Conservation (phyloP, 2,329 filamentous ascomycete species). For the Colletotrichum eremochloae region DNA sequence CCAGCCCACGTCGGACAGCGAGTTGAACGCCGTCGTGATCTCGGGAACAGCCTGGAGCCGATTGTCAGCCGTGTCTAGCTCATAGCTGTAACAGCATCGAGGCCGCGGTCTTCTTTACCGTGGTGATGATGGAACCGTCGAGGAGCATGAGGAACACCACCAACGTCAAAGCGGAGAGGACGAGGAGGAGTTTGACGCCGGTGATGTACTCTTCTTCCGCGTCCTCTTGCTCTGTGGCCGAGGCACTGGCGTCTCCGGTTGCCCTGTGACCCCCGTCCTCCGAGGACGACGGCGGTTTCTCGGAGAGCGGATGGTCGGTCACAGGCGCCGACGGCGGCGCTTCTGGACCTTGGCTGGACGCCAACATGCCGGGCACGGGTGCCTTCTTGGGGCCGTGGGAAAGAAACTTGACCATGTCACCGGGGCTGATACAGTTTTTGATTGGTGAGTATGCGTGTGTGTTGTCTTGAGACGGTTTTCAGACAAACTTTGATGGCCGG, state of each 20-base stretch:
- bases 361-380: background rate
- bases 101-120: conserved; percentile 51
- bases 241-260: background rate
- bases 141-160: conserved; percentile 63
- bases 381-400: background rate
- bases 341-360: background rate
- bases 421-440: background rate
- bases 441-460: background rate
- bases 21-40: conserved; percentile 65
- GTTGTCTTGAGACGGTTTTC: background rate
- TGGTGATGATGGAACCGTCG: conserved; percentile 67
- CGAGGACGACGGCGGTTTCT: background rate
- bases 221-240: background rate
- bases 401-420: background rate
- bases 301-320: background rate
- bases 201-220: conserved; percentile 45
- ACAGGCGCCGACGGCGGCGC: background rate
- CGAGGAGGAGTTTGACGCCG: conserved; percentile 51
- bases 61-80: conserved; percentile 21
- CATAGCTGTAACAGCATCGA: too few species aligned
- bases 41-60: conserved; percentile 57
- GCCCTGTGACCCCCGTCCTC: background rate
- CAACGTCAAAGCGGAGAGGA: conserved; percentile 55
- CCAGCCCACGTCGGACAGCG: conserved; percentile 67
- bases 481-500: background rate